These are phyloP conservation scores for Aureoboletus auriporus DNA, from an alignment of 768 basidiomycete species.

Conservation along the genomic window DNA sequence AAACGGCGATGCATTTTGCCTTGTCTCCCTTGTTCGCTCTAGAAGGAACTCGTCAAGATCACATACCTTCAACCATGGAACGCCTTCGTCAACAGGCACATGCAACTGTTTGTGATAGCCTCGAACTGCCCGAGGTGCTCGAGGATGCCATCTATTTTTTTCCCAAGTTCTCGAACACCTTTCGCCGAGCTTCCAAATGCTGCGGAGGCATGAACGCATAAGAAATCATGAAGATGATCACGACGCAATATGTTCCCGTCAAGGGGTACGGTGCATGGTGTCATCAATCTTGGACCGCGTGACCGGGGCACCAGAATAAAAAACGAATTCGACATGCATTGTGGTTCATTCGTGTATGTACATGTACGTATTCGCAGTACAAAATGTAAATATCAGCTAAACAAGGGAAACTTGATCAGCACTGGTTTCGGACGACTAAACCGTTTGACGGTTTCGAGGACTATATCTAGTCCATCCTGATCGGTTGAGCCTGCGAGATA, in stretches of 20 bases:
- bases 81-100: slow-evolving; percentile 50
- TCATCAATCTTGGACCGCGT: slow-evolving; percentile 81
- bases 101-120: slow-evolving; percentile 44
- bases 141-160: slow-evolving; percentile 41
- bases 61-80: slow-evolving; percentile 40
- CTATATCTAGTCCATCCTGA: too few species aligned
- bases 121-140: slow-evolving; percentile 52
- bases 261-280: slow-evolving; percentile 72
- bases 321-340: too few species aligned
- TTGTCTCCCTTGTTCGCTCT: slow-evolving; percentile 53
- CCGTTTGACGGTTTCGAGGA: too few species aligned
- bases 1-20: slow-evolving; percentile 66
- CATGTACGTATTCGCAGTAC: too few species aligned
- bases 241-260: slow-evolving; percentile 91
- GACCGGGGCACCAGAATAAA: slow-evolving; percentile 27
- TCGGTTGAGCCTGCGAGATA: too few species aligned
- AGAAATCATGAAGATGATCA: slow-evolving; percentile 96
- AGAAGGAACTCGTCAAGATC: slow-evolving; percentile 27
- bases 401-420: too few species aligned
- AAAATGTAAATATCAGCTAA: too few species aligned
- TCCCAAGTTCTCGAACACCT: slow-evolving; percentile 65
- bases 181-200: slow-evolving; percentile 88
- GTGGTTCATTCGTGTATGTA: too few species aligned
- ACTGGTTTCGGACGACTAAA: too few species aligned
- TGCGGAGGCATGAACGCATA: slow-evolving; percentile 91